Base-by-base conservation (phyloP, 225 moss, liverwort and hornwort species). In the Pleurozium schreberi region DNA sequence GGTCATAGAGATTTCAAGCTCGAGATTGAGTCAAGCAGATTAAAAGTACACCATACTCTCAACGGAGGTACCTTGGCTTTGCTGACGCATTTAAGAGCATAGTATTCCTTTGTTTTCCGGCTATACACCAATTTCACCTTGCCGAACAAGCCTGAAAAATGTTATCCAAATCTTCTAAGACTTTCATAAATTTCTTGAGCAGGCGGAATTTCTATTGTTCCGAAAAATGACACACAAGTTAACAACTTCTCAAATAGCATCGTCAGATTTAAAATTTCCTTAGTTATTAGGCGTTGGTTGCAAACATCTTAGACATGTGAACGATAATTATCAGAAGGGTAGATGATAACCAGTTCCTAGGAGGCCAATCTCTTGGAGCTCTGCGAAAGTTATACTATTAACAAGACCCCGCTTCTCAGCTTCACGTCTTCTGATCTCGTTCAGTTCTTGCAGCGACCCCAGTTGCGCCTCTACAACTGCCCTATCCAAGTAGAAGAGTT, bases 41-140 rank as follows among this genome's bases (percentile, higher is more conserved):
- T 33, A 14, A 78, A 57, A 75, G 50, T 55, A 52, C 55, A 75
- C 34, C 47, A 87, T 49, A 50, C 43, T 60, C 66, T n/a, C 52
- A 86, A 28, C 83, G 9, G 38, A 38, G 31, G 70, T 74, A 98
- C 98, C 97, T 97, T 97, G 49, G 98, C 98, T 94, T 98, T 98
- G 86, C 86, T 97, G 14, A 98, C 97, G 58, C 98, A 97, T 92
- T 98, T 98, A 30, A 98, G 95, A 85, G 98, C 98, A 88, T 96
- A 98, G 60, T 94, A 86, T 60, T 96, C 97, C 64, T 94, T 92
- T 68, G 95, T 96, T 73, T 89, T 96, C 68, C 90, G 93, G 88
- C 95, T 96, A 27, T 97, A 98, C 21, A 98, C 98, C 80, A 97
- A 93, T 88, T 97, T 98, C 88, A 98, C 98, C 88, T 98, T 98